Evolutionary conservation across 2,329 filamentous ascomycete species (phyloP).

Genomic region (Xylariales sp.): DNA sequence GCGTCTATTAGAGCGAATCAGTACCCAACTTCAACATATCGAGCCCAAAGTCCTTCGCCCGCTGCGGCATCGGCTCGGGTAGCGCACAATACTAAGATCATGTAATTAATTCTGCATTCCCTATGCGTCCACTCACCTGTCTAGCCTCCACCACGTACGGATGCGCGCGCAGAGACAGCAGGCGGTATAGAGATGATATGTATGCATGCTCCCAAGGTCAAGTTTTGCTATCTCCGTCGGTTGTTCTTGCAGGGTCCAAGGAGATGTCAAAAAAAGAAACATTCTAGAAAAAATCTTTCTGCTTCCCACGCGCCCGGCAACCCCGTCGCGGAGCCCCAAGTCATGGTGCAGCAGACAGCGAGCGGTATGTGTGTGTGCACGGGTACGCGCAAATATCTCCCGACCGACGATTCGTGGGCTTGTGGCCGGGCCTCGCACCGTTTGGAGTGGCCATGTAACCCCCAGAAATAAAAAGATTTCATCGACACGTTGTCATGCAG

Average conservation of each 20-base stretch:
- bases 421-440: slow-evolving; percentile 27
- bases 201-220: neutral
- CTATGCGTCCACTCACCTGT: neutral
- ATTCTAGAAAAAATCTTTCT: slow-evolving; percentile 21
- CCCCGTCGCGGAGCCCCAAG: slow-evolving; percentile 28
- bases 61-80: slow-evolving; percentile 3
- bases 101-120: neutral
- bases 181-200: neutral
- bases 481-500: slow-evolving; percentile 39
- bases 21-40: neutral
- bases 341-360: slow-evolving; percentile 4
- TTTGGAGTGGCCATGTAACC: slow-evolving; percentile 31
- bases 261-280: slow-evolving; percentile 1
- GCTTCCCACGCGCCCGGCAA: slow-evolving; percentile 29
- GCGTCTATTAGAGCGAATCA: slow-evolving; percentile 21
- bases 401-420: slow-evolving; percentile 4
- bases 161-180: neutral
- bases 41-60: neutral
- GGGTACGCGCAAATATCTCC: neutral
- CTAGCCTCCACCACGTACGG: neutral
- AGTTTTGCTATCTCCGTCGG: neutral
- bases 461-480: slow-evolving; percentile 26
- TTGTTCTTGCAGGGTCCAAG: neutral
- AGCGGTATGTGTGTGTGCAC: neutral
- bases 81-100: neutral